Evolutionary conservation across 2,329 filamentous ascomycete species (phyloP), one percentile per base, ranked within the genome.

Genomic region (Dothistroma pini): DNA sequence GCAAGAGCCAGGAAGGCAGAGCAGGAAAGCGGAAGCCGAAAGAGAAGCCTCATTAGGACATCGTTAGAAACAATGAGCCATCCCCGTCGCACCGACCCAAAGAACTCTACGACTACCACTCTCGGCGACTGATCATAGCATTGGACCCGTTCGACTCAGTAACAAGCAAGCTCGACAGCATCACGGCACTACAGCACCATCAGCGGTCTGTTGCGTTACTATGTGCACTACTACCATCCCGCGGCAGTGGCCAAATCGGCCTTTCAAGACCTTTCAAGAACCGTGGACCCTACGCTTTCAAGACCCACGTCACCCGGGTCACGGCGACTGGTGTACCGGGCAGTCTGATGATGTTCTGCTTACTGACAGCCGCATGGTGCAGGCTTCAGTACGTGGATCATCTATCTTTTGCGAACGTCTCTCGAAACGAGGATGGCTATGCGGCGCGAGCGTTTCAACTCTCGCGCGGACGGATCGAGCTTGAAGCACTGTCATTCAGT

Each of bases 21-120:
- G 22, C 57, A 22, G 50, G 57, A 44, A 59, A 59, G 38, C 49
- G 57, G 29, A 59, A 59, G 12, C 41, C 51, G 16, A 59, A 59
- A n/a, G 21, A 32, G 10, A 48, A 41, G 19, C 19, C 16, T 12
- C 16, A 25, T 54, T 6, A 53, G 50, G 31, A 3, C 19, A 21
- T 35, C 6, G 31, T 16, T 31, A 6, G 8, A 9, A 54, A 9
- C 25, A 14, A 12, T 29, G 25, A 53, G 16, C 50, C 21, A 19
- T 25, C 12, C 12, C 50, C 31, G 50, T 14, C 19, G 4, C 21
- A 16, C 6, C 21, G 51, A 35, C 57, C 57, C 12, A 59, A 59
- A n/a, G 57, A 59, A 12, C 29, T 59, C 21, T 59, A 55, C 51
- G 51, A 59, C 19, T 35, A 41, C 19, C 16, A 38, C 12, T 34